Conservation (phyloP, 2,329 filamentous ascomycete species). For the Aspergillus brunneoviolaceus region DNA sequence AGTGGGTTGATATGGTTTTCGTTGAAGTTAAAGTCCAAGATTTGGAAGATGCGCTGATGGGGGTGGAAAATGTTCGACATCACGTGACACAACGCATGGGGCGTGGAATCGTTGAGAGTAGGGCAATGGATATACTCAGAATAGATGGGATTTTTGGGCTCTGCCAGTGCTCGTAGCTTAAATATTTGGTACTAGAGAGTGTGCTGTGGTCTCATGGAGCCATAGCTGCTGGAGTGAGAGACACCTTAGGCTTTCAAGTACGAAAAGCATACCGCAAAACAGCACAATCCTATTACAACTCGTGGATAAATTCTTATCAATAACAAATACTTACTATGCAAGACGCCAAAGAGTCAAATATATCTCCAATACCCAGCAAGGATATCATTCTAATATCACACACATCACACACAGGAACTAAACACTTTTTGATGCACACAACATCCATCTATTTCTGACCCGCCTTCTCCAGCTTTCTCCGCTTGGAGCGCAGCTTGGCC, state of each 20-base stretch:
- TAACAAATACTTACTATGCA: slow-evolving; percentile 12
- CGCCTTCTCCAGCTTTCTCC: slow-evolving; percentile 77
- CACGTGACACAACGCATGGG: neutral
- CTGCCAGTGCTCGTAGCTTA: too few species aligned
- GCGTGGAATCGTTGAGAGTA: neutral
- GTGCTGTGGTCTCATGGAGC: too few species aligned
- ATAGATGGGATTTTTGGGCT: too few species aligned
- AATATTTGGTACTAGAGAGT: too few species aligned
- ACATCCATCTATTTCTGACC: slow-evolving; percentile 26
- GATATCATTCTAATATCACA: slow-evolving; percentile 26
- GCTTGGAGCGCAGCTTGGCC: slow-evolving; percentile 81
- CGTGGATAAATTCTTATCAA: slow-evolving; percentile 7
- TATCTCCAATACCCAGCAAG: slow-evolving; percentile 20
- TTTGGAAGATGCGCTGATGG: neutral
- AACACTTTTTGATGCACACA: slow-evolving; percentile 23
- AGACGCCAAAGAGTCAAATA: slow-evolving; percentile 19
- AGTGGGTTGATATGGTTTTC: too few species aligned
- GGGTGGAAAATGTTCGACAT: neutral
- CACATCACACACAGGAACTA: slow-evolving; percentile 15
- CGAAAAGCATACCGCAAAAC: too few species aligned
- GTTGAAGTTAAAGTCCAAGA: neutral
- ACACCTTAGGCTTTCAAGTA: too few species aligned
- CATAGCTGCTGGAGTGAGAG: too few species aligned
- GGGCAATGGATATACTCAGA: neutral
- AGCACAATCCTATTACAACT: too few species aligned